Evolutionary conservation across 2,329 filamentous ascomycete genomes (phyloP).

Genomic region (Pseudodiploospora longispora): DNA sequence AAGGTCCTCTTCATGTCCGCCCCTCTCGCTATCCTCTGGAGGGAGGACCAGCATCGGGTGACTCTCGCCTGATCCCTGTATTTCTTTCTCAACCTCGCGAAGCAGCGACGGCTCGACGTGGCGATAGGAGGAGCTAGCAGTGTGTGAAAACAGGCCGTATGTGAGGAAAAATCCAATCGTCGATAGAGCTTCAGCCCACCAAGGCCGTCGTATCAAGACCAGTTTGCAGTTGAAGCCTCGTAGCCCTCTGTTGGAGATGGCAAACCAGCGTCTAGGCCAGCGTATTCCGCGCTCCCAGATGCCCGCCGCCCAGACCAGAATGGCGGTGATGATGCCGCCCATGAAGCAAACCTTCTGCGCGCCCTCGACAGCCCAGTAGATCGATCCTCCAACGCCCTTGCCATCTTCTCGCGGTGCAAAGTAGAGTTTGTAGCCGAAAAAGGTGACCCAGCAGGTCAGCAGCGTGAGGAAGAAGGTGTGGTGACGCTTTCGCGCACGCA

Average conservation of each 20-base stretch:
- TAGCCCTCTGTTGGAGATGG: constrained; percentile 79
- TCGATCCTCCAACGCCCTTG: constrained; percentile 78
- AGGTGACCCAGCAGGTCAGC: constrained; percentile 69
- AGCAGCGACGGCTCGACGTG: constrained; percentile 61
- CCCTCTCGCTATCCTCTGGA: constrained; percentile 50
- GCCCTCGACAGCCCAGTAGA: constrained; percentile 94
- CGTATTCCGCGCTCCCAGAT: constrained; percentile 93
- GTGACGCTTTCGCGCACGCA: constrained; percentile 79
- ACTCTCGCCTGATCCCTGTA: constrained; percentile 37
- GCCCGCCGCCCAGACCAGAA: constrained; percentile 87
- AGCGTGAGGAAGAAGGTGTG: constrained; percentile 87
- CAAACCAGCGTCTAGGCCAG: constrained; percentile 89
- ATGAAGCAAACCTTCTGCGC: constrained; percentile 86
- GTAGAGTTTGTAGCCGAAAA: constrained; percentile 86
- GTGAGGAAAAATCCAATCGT: constrained; percentile 72
- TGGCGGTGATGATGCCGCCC: constrained; percentile 77
- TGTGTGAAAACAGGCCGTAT: constrained; percentile 62
- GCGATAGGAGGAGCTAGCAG: constrained; percentile 62
- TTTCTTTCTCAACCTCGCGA: constrained; percentile 51
- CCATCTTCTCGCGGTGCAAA: constrained; percentile 95
- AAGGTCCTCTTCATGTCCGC: constrained; percentile 80
- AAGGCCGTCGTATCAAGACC: constrained; percentile 74
- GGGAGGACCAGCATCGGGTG: constrained; percentile 35
- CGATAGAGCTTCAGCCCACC: constrained; percentile 70
- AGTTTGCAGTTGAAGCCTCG: constrained; percentile 94